Conservation (phyloP, 768 basidiomycete genomes). For the Mycena rebaudengoi region DNA sequence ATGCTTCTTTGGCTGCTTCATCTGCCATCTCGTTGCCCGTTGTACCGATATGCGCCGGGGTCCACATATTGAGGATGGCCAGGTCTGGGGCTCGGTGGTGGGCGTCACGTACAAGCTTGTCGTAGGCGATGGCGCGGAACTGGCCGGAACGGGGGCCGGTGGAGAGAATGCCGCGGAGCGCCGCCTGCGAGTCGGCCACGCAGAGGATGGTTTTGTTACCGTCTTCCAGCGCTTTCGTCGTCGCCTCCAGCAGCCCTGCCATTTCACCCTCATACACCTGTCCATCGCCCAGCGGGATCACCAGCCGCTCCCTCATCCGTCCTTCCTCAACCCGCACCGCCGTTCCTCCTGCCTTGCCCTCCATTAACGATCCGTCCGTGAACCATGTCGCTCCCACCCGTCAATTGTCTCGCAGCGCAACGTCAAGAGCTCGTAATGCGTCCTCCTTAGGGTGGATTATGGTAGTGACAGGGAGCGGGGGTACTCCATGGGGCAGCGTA, state of each 20-base stretch:
- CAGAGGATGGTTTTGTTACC: too few relatives aligned
- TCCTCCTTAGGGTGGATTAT: neutral
- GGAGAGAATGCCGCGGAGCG: neutral
- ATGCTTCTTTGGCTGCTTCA: neutral
- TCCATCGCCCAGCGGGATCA: neutral
- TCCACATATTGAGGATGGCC: neutral
- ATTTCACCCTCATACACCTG: too few relatives aligned
- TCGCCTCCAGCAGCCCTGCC: too few relatives aligned
- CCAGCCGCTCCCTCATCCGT: neutral
- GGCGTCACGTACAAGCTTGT: neutral
- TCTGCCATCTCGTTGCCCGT: neutral
- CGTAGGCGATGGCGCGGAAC: neutral
- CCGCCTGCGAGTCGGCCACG: too few relatives aligned
- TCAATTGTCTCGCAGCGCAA: neutral
- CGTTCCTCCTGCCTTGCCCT: neutral
- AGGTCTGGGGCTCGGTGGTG: neutral
- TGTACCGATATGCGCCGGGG: neutral
- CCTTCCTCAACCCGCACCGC: neutral
- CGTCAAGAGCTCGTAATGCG: neutral
- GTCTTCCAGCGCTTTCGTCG: too few relatives aligned
- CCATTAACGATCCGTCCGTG: neutral
- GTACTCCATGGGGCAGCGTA: neutral
- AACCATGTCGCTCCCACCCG: neutral
- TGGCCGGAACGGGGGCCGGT: neutral
- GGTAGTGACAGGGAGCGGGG: neutral